Evolutionary conservation across 2,329 filamentous ascomycete genomes (phyloP).

Genomic region (Metarhizium brunneum): DNA sequence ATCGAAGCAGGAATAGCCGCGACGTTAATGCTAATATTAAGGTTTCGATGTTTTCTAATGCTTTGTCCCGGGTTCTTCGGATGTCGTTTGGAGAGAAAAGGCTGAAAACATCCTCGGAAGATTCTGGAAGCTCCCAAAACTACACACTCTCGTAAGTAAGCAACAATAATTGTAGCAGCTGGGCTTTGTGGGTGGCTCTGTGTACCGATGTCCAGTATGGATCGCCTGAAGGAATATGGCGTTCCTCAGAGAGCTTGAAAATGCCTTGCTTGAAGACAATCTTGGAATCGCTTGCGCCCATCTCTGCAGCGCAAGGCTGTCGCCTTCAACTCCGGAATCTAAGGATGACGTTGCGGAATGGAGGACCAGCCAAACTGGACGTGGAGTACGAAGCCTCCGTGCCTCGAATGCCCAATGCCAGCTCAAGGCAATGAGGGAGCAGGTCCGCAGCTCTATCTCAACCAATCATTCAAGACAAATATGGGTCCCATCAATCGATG

Average conservation of each 20-base stretch:
- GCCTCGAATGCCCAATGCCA: not conserved
- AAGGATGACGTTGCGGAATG: conserved; percentile 6
- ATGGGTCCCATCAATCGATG: not conserved
- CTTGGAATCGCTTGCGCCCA: conserved; percentile 99
- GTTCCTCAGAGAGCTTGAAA: conserved; percentile 89
- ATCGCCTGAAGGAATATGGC: conserved; percentile 78
- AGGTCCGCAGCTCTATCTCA: too few relatives aligned
- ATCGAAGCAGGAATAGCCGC: conserved; percentile 70
- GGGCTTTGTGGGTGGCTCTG: conserved; percentile 23
- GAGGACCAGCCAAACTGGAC: not conserved
- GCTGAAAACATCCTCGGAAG: conserved; percentile 92
- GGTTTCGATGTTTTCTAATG: conserved; percentile 82
- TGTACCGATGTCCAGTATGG: conserved; percentile 82
- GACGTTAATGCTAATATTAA: conserved; percentile 77
- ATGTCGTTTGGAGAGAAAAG: conserved; percentile 86
- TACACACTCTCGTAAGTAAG: conserved; percentile 26
- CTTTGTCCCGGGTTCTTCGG: conserved; percentile 74
- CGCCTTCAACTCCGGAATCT: conserved; percentile 8
- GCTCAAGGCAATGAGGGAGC: too few relatives aligned
- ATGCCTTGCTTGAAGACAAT: conserved; percentile 98
- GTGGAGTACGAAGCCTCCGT: not conserved
- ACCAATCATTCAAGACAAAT: not conserved
- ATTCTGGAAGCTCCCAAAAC: conserved; percentile 98
- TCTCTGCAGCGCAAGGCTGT: conserved; percentile 31
- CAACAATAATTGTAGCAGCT: not conserved